Conservation (phyloP, 805 yeast species). For the Ogataea methylovora region DNA sequence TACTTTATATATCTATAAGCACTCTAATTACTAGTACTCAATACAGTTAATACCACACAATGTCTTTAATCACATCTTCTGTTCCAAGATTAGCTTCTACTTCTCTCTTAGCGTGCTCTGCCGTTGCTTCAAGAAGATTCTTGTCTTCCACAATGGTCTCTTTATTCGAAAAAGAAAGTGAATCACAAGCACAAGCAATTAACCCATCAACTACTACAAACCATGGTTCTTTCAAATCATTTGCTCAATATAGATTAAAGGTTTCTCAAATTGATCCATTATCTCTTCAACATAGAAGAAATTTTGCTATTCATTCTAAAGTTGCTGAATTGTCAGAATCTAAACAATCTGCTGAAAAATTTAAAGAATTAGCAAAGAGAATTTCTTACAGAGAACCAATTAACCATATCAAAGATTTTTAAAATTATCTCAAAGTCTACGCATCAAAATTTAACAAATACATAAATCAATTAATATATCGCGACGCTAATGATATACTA, state of each 20-base stretch:
- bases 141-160: slow-evolving; percentile 11
- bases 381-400: slow-evolving; percentile 15
- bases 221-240: slow-evolving; percentile 14
- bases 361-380: slow-evolving; percentile 16
- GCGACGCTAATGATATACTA: no score
- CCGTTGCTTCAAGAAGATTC: slow-evolving; percentile 5
- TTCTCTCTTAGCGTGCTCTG: not conserved
- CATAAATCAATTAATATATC: no score
- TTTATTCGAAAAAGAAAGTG: slow-evolving; percentile 14
- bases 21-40: no score
- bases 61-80: slow-evolving; percentile 1
- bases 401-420: slow-evolving; percentile 3
- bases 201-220: slow-evolving; percentile 6
- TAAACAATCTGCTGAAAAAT: slow-evolving; percentile 9
- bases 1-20: no score
- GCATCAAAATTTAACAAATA: no score
- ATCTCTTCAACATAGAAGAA: slow-evolving; percentile 17
- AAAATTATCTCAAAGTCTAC: no score
- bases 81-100: slow-evolving; percentile 3
- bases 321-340: slow-evolving; percentile 1
- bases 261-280: slow-evolving; percentile 20
- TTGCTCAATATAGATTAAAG: slow-evolving; percentile 22
- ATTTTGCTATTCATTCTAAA: slow-evolving; percentile 3
- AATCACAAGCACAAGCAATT: slow-evolving; percentile 12
- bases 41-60: no score